phyloP scores from a whole-genome alignment of 1,139 yeast genomes.

The Oligophagozyma castellii region DNA sequence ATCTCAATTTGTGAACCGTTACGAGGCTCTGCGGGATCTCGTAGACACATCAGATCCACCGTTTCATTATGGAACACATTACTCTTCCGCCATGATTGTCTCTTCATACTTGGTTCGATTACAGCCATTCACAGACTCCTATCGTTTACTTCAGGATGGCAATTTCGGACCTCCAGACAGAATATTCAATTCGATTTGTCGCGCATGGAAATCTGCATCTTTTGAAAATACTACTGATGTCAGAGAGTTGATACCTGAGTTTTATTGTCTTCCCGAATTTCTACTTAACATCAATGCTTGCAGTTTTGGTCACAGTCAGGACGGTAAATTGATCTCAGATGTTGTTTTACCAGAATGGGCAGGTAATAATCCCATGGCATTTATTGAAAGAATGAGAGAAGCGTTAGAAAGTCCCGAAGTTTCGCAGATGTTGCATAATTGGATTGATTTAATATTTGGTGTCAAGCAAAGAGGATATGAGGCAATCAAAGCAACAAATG shows the following conservation, averaged over 20 bases:
- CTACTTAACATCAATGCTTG: conserved; percentile 47
- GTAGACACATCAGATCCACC: conserved; percentile 45
- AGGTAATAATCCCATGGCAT: conserved; percentile 53
- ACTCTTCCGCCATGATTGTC: conserved; percentile 86
- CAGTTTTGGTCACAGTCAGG: conserved; percentile 56
- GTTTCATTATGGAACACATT: conserved; percentile 85
- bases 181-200: conserved; percentile 52
- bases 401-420: conserved; percentile 76
- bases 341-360: conserved; percentile 79
- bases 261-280: conserved; percentile 68
- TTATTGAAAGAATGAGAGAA: conserved; percentile 59
- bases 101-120: conserved; percentile 62
- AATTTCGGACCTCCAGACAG: conserved; percentile 81
- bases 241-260: conserved; percentile 74
- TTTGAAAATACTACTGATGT: conserved; percentile 74
- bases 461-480: conserved; percentile 57
- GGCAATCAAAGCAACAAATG: conserved; percentile 54
- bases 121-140: conserved; percentile 70
- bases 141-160: conserved; percentile 68
- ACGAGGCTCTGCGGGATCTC: conserved; percentile 41
- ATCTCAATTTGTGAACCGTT: conserved; percentile 50
- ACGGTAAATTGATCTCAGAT: conserved; percentile 42
- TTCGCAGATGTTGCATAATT: conserved; percentile 54
- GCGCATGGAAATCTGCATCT: conserved; percentile 72
- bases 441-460: conserved; percentile 82